Conservation (phyloP, 352 stramenopile species). For the Phytopythium litorale region DNA sequence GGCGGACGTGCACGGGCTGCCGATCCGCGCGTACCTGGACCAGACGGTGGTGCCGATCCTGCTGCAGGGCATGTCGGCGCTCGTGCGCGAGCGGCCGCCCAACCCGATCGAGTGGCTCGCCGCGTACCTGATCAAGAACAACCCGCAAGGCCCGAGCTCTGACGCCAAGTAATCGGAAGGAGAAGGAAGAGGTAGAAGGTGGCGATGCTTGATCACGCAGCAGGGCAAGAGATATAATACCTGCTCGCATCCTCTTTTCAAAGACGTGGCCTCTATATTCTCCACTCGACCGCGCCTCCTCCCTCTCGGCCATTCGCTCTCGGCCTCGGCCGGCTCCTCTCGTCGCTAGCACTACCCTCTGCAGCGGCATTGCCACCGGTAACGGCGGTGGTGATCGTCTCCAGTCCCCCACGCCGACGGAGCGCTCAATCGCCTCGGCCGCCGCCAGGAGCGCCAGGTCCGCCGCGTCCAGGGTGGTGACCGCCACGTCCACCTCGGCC, state of each 20-base stretch:
- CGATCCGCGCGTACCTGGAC: slow-evolving; percentile 97
- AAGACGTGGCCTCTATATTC: slow-evolving; percentile 6
- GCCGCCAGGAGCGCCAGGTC: slow-evolving; percentile 15
- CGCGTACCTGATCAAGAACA: slow-evolving; percentile 95
- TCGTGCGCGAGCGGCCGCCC: slow-evolving; percentile 95
- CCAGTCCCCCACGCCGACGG: not conserved
- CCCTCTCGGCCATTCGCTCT: not conserved
- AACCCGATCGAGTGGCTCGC: slow-evolving; percentile 98
- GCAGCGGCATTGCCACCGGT: not conserved
- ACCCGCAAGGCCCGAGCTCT: slow-evolving; percentile 84
- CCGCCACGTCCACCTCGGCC: slow-evolving; percentile 26
- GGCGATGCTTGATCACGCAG: too few species aligned
- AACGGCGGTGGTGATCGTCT: not conserved
- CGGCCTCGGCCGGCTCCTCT: not conserved
- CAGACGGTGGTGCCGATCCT: slow-evolving; percentile 98
- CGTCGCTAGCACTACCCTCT: not conserved
- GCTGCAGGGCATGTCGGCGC: slow-evolving; percentile 96
- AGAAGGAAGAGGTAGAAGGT: not conserved
- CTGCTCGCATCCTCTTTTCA: not conserved
- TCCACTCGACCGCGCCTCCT: not conserved
- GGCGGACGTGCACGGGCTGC: slow-evolving; percentile 90
- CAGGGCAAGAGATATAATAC: not conserved
- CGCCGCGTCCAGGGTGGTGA: slow-evolving; percentile 13
- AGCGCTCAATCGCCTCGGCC: slow-evolving; percentile 26
- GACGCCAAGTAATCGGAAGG: slow-evolving; percentile 36